A percentile compares a stretch with the other conserved stretches of the same genome.
phyloP scores from a whole-genome alignment of 768 basidiomycete species.

The Suillus brevipes region DNA sequence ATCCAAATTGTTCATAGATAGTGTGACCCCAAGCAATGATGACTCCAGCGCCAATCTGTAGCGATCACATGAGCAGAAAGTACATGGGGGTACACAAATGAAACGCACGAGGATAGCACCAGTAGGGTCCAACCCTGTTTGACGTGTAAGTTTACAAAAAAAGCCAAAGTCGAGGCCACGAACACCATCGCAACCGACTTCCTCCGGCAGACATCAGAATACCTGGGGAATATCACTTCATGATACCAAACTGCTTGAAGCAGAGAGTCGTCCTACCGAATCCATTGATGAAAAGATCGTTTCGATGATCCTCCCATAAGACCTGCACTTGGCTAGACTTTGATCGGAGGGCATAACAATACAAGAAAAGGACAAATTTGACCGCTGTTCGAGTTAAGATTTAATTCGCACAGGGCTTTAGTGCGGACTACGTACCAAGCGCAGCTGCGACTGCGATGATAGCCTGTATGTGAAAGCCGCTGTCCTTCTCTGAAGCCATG shows the following conservation, averaged over 20 bases:
- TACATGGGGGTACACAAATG: neutral
- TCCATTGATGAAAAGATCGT: slow-evolving; percentile 84
- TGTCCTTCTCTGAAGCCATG: slow-evolving; percentile 53
- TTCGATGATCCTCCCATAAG: slow-evolving; percentile 97
- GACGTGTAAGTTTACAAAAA: slow-evolving; percentile 7
- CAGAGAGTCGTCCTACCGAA: slow-evolving; percentile 49
- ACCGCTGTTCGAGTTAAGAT: slow-evolving; percentile 50
- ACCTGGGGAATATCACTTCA: slow-evolving; percentile 41
- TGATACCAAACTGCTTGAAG: neutral
- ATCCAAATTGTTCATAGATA: slow-evolving; percentile 77
- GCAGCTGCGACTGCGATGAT: slow-evolving; percentile 83
- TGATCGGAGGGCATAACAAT: slow-evolving; percentile 76
- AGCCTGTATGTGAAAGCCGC: slow-evolving; percentile 75
- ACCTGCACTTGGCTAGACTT: slow-evolving; percentile 90
- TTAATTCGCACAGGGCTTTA: neutral
- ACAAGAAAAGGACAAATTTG: slow-evolving; percentile 85
- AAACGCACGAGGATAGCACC: slow-evolving; percentile 70
- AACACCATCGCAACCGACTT: slow-evolving; percentile 81
- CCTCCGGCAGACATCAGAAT: slow-evolving; percentile 83
- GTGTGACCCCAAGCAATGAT: slow-evolving; percentile 78
- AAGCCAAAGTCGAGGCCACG: slow-evolving; percentile 31
- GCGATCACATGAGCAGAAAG: slow-evolving; percentile 11
- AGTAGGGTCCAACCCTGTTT: slow-evolving; percentile 69
- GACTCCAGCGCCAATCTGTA: slow-evolving; percentile 76
- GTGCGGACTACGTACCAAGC: slow-evolving; percentile 45